These are phyloP conservation scores for Cadophora gregata DNA, from an alignment of 2,329 filamentous ascomycete species.

Conservation along the genomic window DNA sequence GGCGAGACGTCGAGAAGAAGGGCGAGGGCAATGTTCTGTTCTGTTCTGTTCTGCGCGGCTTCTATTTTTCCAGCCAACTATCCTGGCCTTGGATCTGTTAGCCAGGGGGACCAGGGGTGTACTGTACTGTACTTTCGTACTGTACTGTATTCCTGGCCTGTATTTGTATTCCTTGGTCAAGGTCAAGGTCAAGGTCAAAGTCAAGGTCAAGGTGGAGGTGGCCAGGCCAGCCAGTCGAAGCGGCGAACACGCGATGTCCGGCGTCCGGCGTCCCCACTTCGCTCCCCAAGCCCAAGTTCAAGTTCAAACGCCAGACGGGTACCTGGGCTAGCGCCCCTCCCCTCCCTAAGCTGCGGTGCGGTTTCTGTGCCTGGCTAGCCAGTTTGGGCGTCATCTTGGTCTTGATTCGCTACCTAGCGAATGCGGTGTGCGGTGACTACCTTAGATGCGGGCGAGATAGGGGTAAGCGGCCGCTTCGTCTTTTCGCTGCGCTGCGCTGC, in stretches of 20 bases:
- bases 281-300: no score
- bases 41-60: conserved; percentile 10
- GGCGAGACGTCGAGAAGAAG: not conserved
- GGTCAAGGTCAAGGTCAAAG: no score
- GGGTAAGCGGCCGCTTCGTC: conserved; percentile 6
- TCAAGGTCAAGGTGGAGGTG: no score
- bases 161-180: no score
- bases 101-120: no score
- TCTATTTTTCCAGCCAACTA: conserved; percentile 16
- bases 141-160: no score
- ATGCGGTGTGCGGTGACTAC: not conserved
- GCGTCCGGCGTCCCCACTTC: not conserved
- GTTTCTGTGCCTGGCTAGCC: conserved; percentile 6
- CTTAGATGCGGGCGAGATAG: not conserved
- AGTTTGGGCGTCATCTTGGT: not conserved
- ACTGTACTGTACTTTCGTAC: no score
- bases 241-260: not conserved
- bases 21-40: no score
- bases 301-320: not conserved
- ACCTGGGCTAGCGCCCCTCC: conserved; percentile 11
- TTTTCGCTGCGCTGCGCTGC: no score
- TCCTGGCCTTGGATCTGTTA: not conserved
- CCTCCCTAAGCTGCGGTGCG: not conserved
- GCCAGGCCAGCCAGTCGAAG: conserved; percentile 4
- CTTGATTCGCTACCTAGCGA: no score